Conservation (phyloP, 2,329 filamentous ascomycete species). For the Fusarium sp. region DNA sequence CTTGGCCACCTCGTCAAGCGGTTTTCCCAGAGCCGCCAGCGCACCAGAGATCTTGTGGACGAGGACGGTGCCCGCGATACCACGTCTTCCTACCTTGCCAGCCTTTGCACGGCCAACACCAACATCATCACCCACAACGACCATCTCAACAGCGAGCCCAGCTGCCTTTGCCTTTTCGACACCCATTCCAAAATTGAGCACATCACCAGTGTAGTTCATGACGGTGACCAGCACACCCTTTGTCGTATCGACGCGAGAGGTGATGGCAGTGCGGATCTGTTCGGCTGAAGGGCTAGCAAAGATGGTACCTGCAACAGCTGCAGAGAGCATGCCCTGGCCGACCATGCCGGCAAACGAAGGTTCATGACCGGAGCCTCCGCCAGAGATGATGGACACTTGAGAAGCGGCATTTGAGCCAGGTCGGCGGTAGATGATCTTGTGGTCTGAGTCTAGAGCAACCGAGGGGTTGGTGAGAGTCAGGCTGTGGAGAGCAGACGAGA, state of each 20-base stretch:
- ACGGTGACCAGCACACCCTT: constrained; percentile 88
- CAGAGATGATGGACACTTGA: constrained; percentile 85
- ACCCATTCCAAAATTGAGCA: constrained; percentile 93
- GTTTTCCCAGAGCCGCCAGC: constrained; percentile 75
- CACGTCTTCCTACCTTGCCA: constrained; percentile 91
- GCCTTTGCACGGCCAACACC: constrained; percentile 84
- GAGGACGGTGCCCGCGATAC: constrained; percentile 90
- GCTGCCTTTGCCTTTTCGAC: constrained; percentile 90
- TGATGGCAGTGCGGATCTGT: constrained; percentile 82
- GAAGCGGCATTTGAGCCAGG: constrained; percentile 58
- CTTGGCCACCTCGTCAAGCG: constrained; percentile 76
- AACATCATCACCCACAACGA: constrained; percentile 91
- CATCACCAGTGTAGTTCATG: constrained; percentile 94
- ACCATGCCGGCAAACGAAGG: constrained; percentile 90
- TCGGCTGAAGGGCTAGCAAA: constrained; percentile 85
- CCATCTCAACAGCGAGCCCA: constrained; percentile 84
- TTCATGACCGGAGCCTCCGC: constrained; percentile 91
- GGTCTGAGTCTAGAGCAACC: constrained; percentile 77
- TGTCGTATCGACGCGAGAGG: constrained; percentile 75
- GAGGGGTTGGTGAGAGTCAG: constrained; percentile 87
- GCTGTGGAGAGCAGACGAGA: constrained; percentile 79
- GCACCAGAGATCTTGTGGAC: constrained; percentile 93
- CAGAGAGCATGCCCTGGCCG: constrained; percentile 81
- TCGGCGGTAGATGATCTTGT: constrained; percentile 87
- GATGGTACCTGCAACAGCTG: constrained; percentile 86